A percentile compares a stretch with the other conserved stretches of the same genome.
Conservation (phyloP, 2,329 filamentous ascomycete species). For the Alternaria sp. region DNA sequence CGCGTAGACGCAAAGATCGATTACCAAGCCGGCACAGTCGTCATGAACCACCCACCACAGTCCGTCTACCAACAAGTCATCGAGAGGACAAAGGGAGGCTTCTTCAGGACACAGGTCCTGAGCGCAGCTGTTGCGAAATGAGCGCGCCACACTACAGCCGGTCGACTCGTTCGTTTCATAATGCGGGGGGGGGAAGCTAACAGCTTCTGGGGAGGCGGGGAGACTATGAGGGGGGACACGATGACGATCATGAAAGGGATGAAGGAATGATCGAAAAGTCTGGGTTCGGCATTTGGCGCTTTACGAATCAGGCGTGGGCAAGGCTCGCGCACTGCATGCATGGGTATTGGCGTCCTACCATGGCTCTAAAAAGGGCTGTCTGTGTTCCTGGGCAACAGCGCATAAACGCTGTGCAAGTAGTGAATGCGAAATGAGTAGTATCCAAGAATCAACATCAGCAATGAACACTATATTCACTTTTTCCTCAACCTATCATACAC, state of each 20-base stretch:
- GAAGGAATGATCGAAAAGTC: slow-evolving; percentile 3
- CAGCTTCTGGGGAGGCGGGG: slow-evolving; percentile 22
- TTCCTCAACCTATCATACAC: not conserved
- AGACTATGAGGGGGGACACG: not conserved
- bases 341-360: slow-evolving; percentile 1
- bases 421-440: not conserved
- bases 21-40: slow-evolving; percentile 96
- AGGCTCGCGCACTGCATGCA: slow-evolving; percentile 4
- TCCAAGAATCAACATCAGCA: not conserved
- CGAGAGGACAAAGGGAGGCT: slow-evolving; percentile 97
- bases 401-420: not conserved
- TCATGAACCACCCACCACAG: slow-evolving; percentile 99
- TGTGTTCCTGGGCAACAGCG: not conserved
- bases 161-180: not conserved
- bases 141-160: slow-evolving; percentile 12
- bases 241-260: slow-evolving; percentile 5
- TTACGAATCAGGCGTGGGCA: slow-evolving; percentile 4
- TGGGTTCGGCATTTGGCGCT: slow-evolving; percentile 1
- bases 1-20: slow-evolving; percentile 98
- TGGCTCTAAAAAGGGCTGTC: not conserved
- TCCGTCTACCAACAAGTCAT: slow-evolving; percentile 99
- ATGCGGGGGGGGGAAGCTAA: not conserved
- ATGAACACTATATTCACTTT: not conserved
- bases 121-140: slow-evolving; percentile 63
- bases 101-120: slow-evolving; percentile 97